Evolutionary conservation across 805 yeast species (phyloP), one percentile per base, ranked within the genome.

Genomic region (Lachancea quebecensis): DNA sequence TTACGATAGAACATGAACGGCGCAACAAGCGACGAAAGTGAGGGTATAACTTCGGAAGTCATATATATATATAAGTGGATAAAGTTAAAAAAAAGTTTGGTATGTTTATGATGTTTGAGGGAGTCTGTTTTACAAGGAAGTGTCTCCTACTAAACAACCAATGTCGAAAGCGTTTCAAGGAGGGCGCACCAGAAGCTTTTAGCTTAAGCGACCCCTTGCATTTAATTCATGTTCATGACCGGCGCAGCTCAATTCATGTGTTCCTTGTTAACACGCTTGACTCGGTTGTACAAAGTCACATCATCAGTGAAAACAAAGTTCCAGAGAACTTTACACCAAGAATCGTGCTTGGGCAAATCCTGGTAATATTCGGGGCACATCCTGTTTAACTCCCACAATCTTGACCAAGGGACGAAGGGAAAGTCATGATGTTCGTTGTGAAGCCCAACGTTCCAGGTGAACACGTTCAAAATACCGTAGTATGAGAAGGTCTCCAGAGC

Each of bases 401-500:
- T 77, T 0, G 93, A 76, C 97, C 97, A 89, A 0, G 96, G 91
- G 55, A 89, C 75, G 61, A 81, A 89, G 1, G 97, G 97, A 72
- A 89, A 89, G 67, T 89, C 97, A 60, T 89, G 97, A 64, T 89
- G 97, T 65, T 89, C 97, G 57, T 85, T 88, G 65, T 89, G 97
- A 60, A 86, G 79, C 2, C 97, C 97, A 8, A 88, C 96, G 56
- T 89, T 89, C 91, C 95, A 89, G 1, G 93, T 86, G 51, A 90
- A 67, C 34, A 73, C 48, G 59, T 89, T 89, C 53, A 89, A 71
- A 21, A 78, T 66, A 0, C 97, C 97, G 57, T 89, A 89, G 66
- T 89, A 89, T 7, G 95, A 84, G 59, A 81, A 89, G 0, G 97
- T 89, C 60, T 89, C 97, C 8, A 77, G 68, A 0, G 91, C 52